These are phyloP conservation scores for Beta corolliflora DNA, from an alignment of 179 eudicot genomes.

Conservation along the genomic window DNA sequence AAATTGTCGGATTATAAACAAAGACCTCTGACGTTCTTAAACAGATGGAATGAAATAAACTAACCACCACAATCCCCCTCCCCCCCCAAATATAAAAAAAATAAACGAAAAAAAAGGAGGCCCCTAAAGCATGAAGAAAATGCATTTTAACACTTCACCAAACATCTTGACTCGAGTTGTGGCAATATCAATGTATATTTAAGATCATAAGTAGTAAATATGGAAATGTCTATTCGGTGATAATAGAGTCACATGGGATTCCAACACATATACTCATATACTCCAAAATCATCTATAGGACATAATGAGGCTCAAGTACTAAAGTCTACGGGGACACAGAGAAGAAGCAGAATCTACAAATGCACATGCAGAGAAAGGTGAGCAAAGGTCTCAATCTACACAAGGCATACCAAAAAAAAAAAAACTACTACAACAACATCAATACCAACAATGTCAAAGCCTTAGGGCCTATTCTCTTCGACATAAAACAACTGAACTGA, in stretches of 20 bases:
- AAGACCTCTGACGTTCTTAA: not conserved
- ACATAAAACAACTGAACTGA: too few species aligned
- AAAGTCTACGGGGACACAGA: not conserved
- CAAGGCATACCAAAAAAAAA: too few species aligned
- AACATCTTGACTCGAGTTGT: not conserved
- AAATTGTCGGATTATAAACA: not conserved
- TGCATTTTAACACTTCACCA: conserved; percentile 9
- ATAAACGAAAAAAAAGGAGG: not conserved
- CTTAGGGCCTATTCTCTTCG: too few species aligned
- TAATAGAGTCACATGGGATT: conserved; percentile 27
- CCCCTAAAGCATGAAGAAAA: not conserved
- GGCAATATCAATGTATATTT: conserved; percentile 6
- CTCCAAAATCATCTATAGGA: not conserved
- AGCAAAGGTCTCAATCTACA: not conserved
- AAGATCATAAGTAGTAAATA: not conserved
- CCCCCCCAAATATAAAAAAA: not conserved
- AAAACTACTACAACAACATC: too few species aligned
- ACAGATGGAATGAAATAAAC: not conserved
- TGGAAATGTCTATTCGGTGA: conserved; percentile 16
- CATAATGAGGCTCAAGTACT: conserved; percentile 10
- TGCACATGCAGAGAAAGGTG: conserved; percentile 21
- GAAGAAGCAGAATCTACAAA: not conserved
- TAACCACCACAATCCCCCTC: too few species aligned
- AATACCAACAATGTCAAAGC: too few species aligned
- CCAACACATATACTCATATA: not conserved